Evolutionary conservation across 2,329 filamentous ascomycete species (phyloP).

Genomic region (Epichloe elymi): DNA sequence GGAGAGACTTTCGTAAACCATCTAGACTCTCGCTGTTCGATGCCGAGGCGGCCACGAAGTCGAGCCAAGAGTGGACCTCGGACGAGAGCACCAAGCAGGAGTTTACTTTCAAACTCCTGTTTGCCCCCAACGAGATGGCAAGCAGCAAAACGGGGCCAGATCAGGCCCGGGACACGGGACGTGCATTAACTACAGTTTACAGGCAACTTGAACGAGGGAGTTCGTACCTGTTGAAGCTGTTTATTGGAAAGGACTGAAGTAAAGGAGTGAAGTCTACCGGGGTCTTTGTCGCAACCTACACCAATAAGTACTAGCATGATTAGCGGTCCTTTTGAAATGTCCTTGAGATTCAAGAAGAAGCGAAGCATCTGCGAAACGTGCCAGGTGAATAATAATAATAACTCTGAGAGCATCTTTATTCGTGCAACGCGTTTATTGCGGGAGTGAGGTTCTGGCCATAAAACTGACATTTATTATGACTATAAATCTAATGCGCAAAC

Average conservation of each 20-base stretch:
- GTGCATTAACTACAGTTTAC: not conserved
- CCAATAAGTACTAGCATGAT: not conserved
- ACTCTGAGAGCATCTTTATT: no score
- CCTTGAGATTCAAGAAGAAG: no score
- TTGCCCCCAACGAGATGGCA: not conserved
- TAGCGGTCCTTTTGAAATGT: no score
- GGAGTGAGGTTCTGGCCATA: no score
- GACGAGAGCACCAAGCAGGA: not conserved
- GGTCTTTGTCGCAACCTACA: not conserved
- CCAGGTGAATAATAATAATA: no score
- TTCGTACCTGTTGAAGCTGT: not conserved
- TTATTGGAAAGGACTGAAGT: not conserved
- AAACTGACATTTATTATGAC: no score
- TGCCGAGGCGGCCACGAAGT: not conserved
- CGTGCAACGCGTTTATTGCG: no score
- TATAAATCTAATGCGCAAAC: no score
- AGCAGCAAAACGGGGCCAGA: not conserved
- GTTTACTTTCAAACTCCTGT: not conserved
- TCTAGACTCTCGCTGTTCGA: not conserved
- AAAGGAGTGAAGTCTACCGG: no score
- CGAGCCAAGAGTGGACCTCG: not conserved
- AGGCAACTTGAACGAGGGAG: conserved; percentile 1
- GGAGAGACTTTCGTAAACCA: not conserved
- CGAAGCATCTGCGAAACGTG: no score
- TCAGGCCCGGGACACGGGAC: not conserved